These are phyloP conservation scores for Caloboletus firmus DNA, from an alignment of 1,284 basidiomycete species.

Conservation along the genomic window DNA sequence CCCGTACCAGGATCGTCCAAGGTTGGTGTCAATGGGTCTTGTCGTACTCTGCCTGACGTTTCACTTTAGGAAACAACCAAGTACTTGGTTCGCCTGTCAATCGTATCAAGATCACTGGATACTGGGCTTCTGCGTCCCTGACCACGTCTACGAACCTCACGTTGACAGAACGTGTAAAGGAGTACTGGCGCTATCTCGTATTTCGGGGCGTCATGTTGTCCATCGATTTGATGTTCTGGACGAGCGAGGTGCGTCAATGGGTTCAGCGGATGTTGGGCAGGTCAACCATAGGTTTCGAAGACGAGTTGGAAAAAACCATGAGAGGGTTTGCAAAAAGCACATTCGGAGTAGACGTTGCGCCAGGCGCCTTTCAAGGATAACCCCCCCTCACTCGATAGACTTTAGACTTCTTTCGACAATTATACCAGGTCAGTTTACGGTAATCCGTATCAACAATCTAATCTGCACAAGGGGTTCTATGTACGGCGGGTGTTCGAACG, in stretches of 20 bases:
- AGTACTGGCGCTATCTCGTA: conserved; percentile 51
- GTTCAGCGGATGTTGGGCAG: conserved; percentile 38
- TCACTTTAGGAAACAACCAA: conserved; percentile 64
- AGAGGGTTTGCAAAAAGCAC: conserved; percentile 57
- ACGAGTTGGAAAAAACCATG: conserved; percentile 63
- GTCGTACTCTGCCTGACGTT: not conserved
- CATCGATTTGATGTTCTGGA: conserved; percentile 59
- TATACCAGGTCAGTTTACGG: not conserved
- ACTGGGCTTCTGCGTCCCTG: conserved; percentile 64
- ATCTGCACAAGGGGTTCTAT: not conserved
- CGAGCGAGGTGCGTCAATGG: conserved; percentile 51
- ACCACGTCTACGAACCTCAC: conserved; percentile 41
- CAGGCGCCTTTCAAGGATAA: conserved; percentile 43
- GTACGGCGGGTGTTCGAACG: not conserved
- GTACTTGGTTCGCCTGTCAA: conserved; percentile 81
- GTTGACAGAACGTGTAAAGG: conserved; percentile 39
- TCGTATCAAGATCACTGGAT: conserved; percentile 81
- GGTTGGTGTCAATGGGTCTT: conserved; percentile 34
- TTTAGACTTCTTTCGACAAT: no score
- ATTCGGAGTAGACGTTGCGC: conserved; percentile 56
- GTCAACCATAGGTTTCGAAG: conserved; percentile 51
- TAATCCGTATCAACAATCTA: not conserved
- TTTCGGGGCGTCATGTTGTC: conserved; percentile 58
- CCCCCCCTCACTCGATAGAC: not conserved
- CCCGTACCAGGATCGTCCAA: conserved; percentile 57